Evolutionary conservation across 2,329 filamentous ascomycete species (phyloP).

Genomic region (Sporothrix globosa): DNA sequence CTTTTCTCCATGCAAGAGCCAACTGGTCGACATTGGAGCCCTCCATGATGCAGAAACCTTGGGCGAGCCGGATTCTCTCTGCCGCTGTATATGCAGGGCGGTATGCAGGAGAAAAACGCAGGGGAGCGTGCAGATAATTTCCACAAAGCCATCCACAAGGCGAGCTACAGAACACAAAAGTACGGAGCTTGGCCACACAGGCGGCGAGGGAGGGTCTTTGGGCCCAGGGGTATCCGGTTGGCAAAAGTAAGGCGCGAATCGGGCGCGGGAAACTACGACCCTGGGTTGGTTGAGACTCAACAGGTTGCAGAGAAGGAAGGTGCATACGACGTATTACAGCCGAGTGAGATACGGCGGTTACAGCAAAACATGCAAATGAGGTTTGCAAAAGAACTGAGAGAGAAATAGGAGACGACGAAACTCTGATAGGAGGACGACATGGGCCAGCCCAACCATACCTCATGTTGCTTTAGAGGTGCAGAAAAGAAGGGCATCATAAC

Average conservation of each 20-base stretch:
- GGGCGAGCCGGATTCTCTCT: neutral
- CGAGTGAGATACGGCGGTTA: neutral
- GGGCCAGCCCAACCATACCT: neutral
- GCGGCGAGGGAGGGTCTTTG: neutral
- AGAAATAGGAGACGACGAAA: neutral
- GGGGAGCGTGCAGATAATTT: constrained; percentile 11
- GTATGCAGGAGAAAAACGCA: constrained; percentile 23
- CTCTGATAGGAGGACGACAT: neutral
- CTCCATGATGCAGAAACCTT: neutral
- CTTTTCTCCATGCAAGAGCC: neutral
- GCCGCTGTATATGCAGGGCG: constrained; percentile 17
- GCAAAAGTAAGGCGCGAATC: constrained; percentile 19
- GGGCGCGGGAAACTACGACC: neutral
- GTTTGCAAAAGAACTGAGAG: neutral
- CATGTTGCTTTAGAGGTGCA: neutral
- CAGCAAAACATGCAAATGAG: neutral
- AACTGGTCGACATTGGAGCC: neutral
- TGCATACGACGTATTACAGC: neutral
- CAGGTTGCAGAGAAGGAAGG: neutral
- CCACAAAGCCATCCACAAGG: neutral
- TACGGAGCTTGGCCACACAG: neutral
- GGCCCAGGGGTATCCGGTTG: neutral
- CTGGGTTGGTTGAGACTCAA: neutral
- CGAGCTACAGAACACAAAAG: constrained; percentile 12
- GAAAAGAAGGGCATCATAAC: neutral